Conservation (phyloP, 208 protist species). For the Leishmania gerbilli region DNA sequence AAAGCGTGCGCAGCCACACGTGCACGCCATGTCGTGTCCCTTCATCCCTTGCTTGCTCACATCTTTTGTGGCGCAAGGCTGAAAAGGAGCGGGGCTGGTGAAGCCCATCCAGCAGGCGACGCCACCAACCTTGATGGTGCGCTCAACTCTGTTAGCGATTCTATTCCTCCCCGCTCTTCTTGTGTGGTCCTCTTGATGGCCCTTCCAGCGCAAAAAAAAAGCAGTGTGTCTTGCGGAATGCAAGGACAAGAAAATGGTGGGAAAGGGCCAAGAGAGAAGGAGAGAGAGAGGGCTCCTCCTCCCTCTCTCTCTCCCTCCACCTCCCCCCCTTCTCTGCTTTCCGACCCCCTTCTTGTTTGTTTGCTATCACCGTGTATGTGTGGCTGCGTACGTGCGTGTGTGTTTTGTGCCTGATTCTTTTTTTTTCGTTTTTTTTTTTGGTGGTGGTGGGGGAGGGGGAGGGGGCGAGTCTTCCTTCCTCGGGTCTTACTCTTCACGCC, state of each 20-base stretch:
- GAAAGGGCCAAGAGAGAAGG: not conserved
- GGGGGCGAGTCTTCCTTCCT: no score
- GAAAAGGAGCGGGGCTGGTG: not conserved
- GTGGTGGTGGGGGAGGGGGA: no score
- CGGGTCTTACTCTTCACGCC: not conserved
- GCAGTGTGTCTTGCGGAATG: not conserved
- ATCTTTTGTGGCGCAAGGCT: not conserved
- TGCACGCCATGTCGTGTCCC: not conserved
- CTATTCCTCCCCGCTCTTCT: not conserved
- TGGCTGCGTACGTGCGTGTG: not conserved
- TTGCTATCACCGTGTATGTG: not conserved
- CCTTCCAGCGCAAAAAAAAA: not conserved
- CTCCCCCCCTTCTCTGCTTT: not conserved
- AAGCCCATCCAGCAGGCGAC: not conserved
- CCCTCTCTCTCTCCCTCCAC: no score
- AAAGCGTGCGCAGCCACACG: not conserved
- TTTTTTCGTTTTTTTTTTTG: not conserved
- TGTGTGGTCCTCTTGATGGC: not conserved
- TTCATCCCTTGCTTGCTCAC: not conserved
- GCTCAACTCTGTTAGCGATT: not conserved
- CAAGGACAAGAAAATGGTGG: not conserved
- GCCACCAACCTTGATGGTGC: not conserved
- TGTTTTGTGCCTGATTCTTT: not conserved
- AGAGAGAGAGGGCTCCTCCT: not conserved
- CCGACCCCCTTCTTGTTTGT: not conserved